These are phyloP conservation scores for Boletus patriciae DNA, from an alignment of 768 basidiomycete species.

Conservation along the genomic window DNA sequence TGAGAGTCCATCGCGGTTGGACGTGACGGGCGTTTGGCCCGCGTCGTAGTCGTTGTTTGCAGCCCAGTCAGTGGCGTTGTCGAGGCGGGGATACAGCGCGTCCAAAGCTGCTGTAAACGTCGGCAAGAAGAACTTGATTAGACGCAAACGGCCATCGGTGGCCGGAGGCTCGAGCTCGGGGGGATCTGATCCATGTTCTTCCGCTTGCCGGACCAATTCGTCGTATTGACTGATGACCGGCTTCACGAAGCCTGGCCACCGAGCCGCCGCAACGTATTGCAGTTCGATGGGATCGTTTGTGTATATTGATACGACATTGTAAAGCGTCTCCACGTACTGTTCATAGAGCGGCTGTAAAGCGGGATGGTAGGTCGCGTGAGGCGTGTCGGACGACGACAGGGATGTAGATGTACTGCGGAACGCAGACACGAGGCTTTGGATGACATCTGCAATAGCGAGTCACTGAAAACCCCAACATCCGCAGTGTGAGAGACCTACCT, in stretches of 20 bases:
- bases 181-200: constrained; percentile 24
- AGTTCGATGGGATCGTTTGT: constrained; percentile 69
- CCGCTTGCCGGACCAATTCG: constrained; percentile 18
- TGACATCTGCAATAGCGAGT: constrained; percentile 27
- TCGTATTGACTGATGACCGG: constrained; percentile 58
- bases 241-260: constrained; percentile 78
- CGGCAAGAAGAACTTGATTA: constrained; percentile 61
- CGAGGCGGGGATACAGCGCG: constrained; percentile 63
- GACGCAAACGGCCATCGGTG: constrained; percentile 65
- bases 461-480: not conserved
- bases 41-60: constrained; percentile 46
- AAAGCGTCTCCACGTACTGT: constrained; percentile 61
- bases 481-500: constrained; percentile 40
- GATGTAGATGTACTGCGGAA: constrained; percentile 32
- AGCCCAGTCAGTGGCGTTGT: constrained; percentile 67
- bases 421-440: constrained; percentile 40
- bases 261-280: constrained; percentile 71
- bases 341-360: constrained; percentile 57
- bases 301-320: constrained; percentile 61
- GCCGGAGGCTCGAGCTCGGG: constrained; percentile 40
- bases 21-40: not conserved
- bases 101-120: constrained; percentile 64
- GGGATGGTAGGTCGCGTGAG: constrained; percentile 48
- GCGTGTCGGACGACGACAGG: not conserved
- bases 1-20: constrained; percentile 1